Evolutionary conservation across 1,139 yeast species (phyloP).

Genomic region (Taphrina sp.): DNA sequence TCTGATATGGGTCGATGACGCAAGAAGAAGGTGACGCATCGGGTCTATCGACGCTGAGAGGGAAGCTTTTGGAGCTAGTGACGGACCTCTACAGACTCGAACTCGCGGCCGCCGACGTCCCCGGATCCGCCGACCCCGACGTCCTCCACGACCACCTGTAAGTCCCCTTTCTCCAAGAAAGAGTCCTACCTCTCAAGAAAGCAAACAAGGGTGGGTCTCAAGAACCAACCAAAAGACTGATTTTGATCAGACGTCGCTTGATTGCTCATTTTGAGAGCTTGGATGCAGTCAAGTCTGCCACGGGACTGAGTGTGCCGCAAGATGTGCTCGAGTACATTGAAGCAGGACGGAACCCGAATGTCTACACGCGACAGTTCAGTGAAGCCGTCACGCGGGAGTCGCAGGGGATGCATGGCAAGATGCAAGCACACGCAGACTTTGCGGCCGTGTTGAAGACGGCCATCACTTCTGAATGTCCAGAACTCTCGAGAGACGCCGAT

Average conservation of each 20-base stretch:
- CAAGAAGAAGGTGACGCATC: too few relatives aligned
- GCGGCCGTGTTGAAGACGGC: slow-evolving; percentile 42
- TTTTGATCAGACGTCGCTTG: neutral
- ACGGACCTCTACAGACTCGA: too few relatives aligned
- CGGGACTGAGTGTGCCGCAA: slow-evolving; percentile 10
- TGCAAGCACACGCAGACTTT: slow-evolving; percentile 44
- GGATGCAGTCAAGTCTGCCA: neutral
- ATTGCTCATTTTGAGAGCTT: slow-evolving; percentile 1
- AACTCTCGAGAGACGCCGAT: neutral
- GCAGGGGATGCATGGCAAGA: slow-evolving; percentile 82
- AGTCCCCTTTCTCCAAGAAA: too few relatives aligned
- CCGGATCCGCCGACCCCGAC: too few relatives aligned
- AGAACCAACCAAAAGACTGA: too few relatives aligned
- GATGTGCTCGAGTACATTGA: slow-evolving; percentile 50
- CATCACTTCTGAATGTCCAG: slow-evolving; percentile 1
- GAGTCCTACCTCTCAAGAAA: too few relatives aligned
- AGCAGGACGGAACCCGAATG: slow-evolving; percentile 95
- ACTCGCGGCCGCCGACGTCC: too few relatives aligned
- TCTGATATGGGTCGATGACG: too few relatives aligned
- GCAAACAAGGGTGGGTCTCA: too few relatives aligned
- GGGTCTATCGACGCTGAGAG: too few relatives aligned
- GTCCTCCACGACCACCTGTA: too few relatives aligned
- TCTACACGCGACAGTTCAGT: slow-evolving; percentile 91
- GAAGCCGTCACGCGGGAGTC: slow-evolving; percentile 87
- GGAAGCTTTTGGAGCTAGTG: too few relatives aligned